phyloP scores from a whole-genome alignment of 805 yeast genomes.

The Sugiyamaella lignohabitans region DNA sequence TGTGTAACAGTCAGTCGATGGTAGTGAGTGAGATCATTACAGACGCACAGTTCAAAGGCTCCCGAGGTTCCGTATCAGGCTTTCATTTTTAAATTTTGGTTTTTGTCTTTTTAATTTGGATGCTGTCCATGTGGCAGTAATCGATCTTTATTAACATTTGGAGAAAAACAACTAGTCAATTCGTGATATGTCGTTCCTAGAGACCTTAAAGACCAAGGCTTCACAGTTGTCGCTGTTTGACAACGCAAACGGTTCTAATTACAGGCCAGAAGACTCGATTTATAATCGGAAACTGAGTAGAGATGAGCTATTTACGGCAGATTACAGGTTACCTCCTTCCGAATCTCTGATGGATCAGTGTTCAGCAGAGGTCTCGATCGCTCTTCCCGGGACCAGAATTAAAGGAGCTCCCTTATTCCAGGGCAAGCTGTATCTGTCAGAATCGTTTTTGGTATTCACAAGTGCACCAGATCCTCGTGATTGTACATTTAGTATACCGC shows the following conservation, averaged over 20 bases:
- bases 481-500: slow-evolving; percentile 63
- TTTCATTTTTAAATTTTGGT: too few relatives aligned
- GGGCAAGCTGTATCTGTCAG: slow-evolving; percentile 63
- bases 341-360: slow-evolving; percentile 62
- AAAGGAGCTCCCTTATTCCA: slow-evolving; percentile 13
- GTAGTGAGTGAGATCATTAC: too few relatives aligned
- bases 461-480: slow-evolving; percentile 62
- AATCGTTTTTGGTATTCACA: slow-evolving; percentile 67
- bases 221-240: slow-evolving; percentile 40
- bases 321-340: slow-evolving; percentile 63
- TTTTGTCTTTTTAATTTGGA: too few relatives aligned
- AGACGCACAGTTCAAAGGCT: too few relatives aligned
- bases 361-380: slow-evolving; percentile 53
- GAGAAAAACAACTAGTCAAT: too few relatives aligned
- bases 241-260: slow-evolving; percentile 11
- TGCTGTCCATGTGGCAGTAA: too few relatives aligned
- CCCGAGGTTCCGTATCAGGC: too few relatives aligned
- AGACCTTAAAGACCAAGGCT: slow-evolving; percentile 41
- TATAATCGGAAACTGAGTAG: slow-evolving; percentile 42
- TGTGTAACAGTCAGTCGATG: too few relatives aligned
- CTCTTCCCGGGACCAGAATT: slow-evolving; percentile 5
- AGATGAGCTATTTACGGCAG: slow-evolving; percentile 64
- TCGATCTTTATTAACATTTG: too few relatives aligned
- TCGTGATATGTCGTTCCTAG: slow-evolving; percentile 49
- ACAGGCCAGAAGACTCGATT: slow-evolving; percentile 16